Evolutionary conservation across 768 basidiomycete species (phyloP), one percentile per base, ranked within the genome.

Genomic region (Pholiota microspora): DNA sequence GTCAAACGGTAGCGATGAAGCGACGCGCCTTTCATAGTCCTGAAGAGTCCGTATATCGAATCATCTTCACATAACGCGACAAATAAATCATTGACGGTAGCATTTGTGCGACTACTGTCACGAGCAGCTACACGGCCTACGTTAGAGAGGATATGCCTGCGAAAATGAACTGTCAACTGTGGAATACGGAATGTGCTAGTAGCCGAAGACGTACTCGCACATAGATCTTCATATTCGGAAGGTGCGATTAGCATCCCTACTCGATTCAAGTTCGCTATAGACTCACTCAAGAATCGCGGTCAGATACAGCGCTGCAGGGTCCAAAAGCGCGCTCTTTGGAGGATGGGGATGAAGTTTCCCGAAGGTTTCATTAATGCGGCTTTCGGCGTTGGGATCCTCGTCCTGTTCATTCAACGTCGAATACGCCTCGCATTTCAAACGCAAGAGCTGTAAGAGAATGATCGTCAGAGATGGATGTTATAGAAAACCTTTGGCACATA

Each of bases 211-310:
- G 68, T 73, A 93, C 91, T 93, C 89, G 91, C 90, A 93, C 63
- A 92, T 77, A 54, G 89, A 84, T 73, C 92, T 93, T n/a, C n/a
- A 29, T 28, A n/a, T 58, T 34, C 38, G 53, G 62, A 52, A 50
- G 59, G 53, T 59, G n/a, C n/a, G 57, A 60, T 72, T 51, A 72
- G 65, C 63, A 62, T 56, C 58, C 57, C 59, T 48, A 52, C 56
- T 50, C 51, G 56, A 51, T 49, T 15, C 40, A 35, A 55, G 34
- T 18, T 8, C 18, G n/a, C 58, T 51, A 49, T 59, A 61, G 54
- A 81, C 94, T 75, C 69, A 95, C 94, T 97, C 94, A 27, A 97
- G 76, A 59, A 96, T 91, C 7, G 94, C 93, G 2, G 94, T 95
- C 48, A 95, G 78, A 76, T 95, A 97, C 40, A 97, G 67, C 16